These are phyloP conservation scores for Chaetomium fimeti DNA, from an alignment of 495 filamentous ascomycete genomes.

Conservation along the genomic window DNA sequence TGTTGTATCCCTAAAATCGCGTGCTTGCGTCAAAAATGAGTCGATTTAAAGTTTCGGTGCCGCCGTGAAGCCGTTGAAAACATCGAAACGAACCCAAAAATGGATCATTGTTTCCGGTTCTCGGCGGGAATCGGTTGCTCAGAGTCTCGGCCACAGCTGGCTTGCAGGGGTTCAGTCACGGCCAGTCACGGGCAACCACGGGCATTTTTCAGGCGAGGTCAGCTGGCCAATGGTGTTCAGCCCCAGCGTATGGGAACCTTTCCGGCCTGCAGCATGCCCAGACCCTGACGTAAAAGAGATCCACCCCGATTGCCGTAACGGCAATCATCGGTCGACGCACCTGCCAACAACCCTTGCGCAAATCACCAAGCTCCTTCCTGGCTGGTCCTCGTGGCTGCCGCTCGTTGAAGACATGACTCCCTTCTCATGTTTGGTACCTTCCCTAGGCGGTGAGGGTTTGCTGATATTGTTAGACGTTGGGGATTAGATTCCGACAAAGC, in stretches of 20 bases:
- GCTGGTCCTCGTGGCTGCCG: conserved; percentile 2
- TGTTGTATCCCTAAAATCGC: not conserved
- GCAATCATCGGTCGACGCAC: conserved; percentile 20
- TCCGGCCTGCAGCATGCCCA: conserved; percentile 15
- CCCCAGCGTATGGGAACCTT: conserved; percentile 23
- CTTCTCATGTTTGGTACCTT: not conserved
- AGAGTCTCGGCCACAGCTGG: not conserved
- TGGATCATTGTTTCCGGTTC: not conserved
- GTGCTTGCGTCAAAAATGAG: not conserved
- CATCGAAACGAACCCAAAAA: not conserved
- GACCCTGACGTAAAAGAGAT: conserved; percentile 25
- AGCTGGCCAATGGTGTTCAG: conserved; percentile 21
- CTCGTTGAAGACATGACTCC: conserved; percentile 11
- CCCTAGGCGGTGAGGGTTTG: conserved; percentile 6
- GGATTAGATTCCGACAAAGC: not conserved
- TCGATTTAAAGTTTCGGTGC: not conserved
- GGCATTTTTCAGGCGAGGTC: conserved; percentile 8
- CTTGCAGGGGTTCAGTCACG: not conserved
- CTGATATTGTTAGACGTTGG: not conserved
- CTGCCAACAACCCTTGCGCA: not conserved
- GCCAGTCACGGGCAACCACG: not conserved
- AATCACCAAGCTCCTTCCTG: conserved; percentile 6
- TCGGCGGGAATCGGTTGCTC: conserved; percentile 13
- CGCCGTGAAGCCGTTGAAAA: not conserved
- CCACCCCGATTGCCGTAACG: conserved; percentile 20